Evolutionary conservation across 2,329 filamentous ascomycete species (phyloP).

Genomic region (Beauveria pseudobassiana): DNA sequence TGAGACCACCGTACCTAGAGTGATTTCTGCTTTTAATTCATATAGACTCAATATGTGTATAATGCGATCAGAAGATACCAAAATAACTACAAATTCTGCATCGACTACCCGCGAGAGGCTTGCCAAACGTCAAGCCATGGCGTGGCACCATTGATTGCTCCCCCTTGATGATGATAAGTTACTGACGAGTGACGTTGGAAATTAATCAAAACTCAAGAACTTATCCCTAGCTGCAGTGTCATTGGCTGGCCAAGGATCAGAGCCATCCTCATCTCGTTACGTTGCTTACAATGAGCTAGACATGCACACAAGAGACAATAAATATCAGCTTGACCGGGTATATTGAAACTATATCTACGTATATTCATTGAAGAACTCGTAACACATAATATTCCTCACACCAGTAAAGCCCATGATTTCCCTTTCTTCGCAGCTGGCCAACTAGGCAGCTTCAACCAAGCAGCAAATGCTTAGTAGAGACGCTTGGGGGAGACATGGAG

Average conservation of each 20-base stretch:
- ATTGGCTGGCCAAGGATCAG: too few species aligned
- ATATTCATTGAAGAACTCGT: constrained; percentile 9
- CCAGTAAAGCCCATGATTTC: neutral
- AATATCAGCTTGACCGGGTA: constrained; percentile 5
- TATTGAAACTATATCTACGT: constrained; percentile 10
- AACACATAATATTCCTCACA: neutral
- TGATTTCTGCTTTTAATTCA: neutral
- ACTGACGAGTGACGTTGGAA: neutral
- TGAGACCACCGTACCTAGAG: neutral
- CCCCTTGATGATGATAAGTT: neutral
- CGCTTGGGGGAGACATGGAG: constrained; percentile 99
- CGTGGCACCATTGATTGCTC: neutral
- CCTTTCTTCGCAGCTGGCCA: neutral
- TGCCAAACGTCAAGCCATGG: neutral
- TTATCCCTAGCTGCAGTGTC: too few species aligned
- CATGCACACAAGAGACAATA: neutral
- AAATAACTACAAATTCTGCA: neutral
- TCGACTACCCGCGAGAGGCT: neutral
- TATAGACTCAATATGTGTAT: constrained; percentile 10
- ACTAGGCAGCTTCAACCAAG: neutral
- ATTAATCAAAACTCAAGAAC: too few species aligned
- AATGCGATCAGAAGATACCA: neutral
- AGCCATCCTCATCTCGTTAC: constrained; percentile 9
- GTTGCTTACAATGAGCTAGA: too few species aligned
- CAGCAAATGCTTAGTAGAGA: constrained; percentile 65